Percentiles rank a stretch among this genome's conserved stretches.
Evolutionary conservation across 2,329 filamentous ascomycete genomes (phyloP).

Genomic region (Clathrospora elynae): DNA sequence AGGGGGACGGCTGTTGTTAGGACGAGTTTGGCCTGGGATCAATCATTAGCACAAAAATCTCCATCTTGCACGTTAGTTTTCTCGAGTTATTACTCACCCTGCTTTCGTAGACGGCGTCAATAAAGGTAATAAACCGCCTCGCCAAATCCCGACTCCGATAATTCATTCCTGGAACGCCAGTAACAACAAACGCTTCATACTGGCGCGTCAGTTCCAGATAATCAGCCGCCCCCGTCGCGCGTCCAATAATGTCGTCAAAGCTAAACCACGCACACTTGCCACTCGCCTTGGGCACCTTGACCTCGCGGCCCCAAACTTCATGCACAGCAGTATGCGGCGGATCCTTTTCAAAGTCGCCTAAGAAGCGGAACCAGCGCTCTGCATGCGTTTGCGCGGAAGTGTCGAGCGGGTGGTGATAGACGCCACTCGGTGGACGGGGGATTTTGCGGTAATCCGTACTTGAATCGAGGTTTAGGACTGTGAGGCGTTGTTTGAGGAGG

Average conservation of each 20-base stretch:
- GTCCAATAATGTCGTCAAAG: conserved; percentile 88
- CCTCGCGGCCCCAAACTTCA: conserved; percentile 89
- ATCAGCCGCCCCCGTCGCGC: conserved; percentile 89
- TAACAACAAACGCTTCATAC: conserved; percentile 92
- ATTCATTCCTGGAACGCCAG: conserved; percentile 90
- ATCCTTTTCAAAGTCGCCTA: conserved; percentile 78
- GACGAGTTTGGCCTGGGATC: conserved; percentile 81
- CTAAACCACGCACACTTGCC: conserved; percentile 89
- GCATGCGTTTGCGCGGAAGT: conserved; percentile 77
- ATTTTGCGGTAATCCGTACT: conserved; percentile 98
- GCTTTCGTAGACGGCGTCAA: conserved; percentile 91
- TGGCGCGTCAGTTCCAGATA: conserved; percentile 89
- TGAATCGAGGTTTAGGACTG: conserved; percentile 93
- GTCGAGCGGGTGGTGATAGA: conserved; percentile 90
- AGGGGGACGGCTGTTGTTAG: conserved; percentile 87
- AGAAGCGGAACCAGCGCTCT: conserved; percentile 92
- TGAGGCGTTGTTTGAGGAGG: conserved; percentile 80
- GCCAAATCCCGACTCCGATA: conserved; percentile 84
- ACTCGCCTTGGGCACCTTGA: conserved; percentile 83
- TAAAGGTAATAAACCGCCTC: conserved; percentile 93
- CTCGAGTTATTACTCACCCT: conserved; percentile 49
- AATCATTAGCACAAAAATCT: conserved; percentile 5
- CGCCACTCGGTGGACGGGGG: conserved; percentile 85
- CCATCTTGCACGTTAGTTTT: not conserved
- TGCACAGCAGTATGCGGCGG: conserved; percentile 80